These are phyloP conservation scores for Brettanomyces sp. DNA, from an alignment of 805 yeast species.

Conservation along the genomic window DNA sequence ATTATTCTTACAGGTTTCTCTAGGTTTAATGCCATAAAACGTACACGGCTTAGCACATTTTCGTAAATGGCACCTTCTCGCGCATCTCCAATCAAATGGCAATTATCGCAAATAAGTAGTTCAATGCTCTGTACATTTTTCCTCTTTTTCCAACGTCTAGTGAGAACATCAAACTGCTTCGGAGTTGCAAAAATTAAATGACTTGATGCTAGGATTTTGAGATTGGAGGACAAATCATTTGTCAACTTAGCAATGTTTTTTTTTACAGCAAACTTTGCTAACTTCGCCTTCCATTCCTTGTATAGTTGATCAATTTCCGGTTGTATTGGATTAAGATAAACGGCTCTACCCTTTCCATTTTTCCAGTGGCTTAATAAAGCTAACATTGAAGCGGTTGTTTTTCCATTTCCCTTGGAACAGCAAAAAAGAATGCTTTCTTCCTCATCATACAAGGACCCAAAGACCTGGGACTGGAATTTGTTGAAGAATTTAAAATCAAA, in stretches of 20 bases:
- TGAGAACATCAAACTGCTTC: slow-evolving; percentile 58
- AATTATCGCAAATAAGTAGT: slow-evolving; percentile 62
- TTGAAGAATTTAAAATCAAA: slow-evolving; percentile 53
- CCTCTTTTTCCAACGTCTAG: slow-evolving; percentile 79
- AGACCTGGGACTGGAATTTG: slow-evolving; percentile 64
- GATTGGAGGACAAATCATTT: slow-evolving; percentile 47
- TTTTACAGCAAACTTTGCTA: slow-evolving; percentile 43
- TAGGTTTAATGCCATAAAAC: slow-evolving; percentile 59
- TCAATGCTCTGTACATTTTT: slow-evolving; percentile 61
- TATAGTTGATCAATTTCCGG: slow-evolving; percentile 38
- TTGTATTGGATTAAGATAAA: slow-evolving; percentile 62
- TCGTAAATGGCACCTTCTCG: slow-evolving; percentile 59
- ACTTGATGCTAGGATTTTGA: slow-evolving; percentile 43
- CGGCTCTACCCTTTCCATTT: slow-evolving; percentile 56
- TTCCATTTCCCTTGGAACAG: slow-evolving; percentile 68
- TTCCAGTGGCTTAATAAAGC: slow-evolving; percentile 69
- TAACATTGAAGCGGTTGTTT: slow-evolving; percentile 60
- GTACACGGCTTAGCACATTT: slow-evolving; percentile 56
- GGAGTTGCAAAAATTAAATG: slow-evolving; percentile 77
- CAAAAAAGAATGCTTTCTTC: slow-evolving; percentile 55
- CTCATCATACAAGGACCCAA: slow-evolving; percentile 47
- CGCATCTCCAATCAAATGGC: slow-evolving; percentile 57
- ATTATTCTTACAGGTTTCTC: slow-evolving; percentile 52
- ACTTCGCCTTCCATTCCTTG: slow-evolving; percentile 45
- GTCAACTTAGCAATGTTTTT: slow-evolving; percentile 48